A percentile compares a stretch with the other conserved stretches of the same genome.
These are phyloP conservation scores for Astrothelium subdiscretum DNA, from an alignment of 495 filamentous ascomycete genomes.

Conservation along the genomic window DNA sequence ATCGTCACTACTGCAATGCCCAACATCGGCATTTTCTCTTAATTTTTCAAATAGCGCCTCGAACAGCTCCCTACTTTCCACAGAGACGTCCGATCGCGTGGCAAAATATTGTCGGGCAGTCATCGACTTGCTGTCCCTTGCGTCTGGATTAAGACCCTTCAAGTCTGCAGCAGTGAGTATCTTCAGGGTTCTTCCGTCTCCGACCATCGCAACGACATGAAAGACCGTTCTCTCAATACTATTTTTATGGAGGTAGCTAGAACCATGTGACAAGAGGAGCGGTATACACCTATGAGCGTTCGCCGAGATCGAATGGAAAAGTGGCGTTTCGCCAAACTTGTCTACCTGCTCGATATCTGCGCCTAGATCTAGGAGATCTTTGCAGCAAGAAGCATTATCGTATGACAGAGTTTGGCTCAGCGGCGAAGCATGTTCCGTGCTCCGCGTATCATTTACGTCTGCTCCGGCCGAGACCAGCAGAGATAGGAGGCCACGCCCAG, in stretches of 20 bases:
- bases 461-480: neutral
- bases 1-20: neutral
- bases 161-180: neutral
- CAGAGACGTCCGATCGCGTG: neutral
- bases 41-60: neutral
- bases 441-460: neutral
- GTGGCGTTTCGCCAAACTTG: neutral
- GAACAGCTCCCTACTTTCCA: neutral
- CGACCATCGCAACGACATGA: neutral
- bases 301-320: neutral
- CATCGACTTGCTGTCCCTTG: neutral
- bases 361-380: neutral
- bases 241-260: neutral
- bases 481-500: neutral
- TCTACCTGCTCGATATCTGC: neutral
- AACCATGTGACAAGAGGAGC: neutral
- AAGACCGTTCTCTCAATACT: neutral
- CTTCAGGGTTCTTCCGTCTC: neutral
- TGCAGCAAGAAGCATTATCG: neutral
- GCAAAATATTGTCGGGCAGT: neutral
- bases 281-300: neutral
- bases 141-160: neutral
- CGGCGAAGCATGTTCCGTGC: neutral
- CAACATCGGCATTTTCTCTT: neutral
- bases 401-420: neutral